Evolutionary conservation across 2,329 filamentous ascomycete species (phyloP).

Genomic region (Fusarium succisae): DNA sequence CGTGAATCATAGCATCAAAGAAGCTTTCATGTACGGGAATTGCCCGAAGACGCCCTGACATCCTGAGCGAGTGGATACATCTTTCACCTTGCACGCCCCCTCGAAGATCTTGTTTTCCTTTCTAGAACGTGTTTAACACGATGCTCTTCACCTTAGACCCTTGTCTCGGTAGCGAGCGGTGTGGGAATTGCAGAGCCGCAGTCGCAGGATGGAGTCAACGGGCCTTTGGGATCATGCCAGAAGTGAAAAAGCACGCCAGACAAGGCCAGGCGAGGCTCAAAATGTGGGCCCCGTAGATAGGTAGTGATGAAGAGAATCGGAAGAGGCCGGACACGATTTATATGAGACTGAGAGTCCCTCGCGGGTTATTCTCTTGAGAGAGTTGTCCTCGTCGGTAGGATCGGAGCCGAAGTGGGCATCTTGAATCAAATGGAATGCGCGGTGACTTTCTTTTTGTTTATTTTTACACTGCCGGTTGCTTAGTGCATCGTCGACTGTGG

Average conservation of each 20-base stretch:
- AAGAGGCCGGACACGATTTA: slow-evolving; percentile 30
- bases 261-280: neutral
- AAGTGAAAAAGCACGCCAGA: slow-evolving; percentile 22
- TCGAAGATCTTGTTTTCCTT: neutral
- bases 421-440: slow-evolving; percentile 1
- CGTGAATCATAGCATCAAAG: neutral
- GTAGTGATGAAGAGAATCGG: slow-evolving; percentile 26
- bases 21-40: slow-evolving; percentile 29
- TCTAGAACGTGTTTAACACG: slow-evolving; percentile 9
- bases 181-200: slow-evolving; percentile 28
- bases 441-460: slow-evolving; percentile 12
- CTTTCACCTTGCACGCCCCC: slow-evolving; percentile 6
- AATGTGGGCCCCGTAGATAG: slow-evolving; percentile 19
- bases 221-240: slow-evolving; percentile 29
- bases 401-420: slow-evolving; percentile 36
- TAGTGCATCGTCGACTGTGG: slow-evolving; percentile 1
- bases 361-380: slow-evolving; percentile 23
- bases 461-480: neutral
- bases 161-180: slow-evolving; percentile 24
- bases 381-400: neutral
- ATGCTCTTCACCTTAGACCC: slow-evolving; percentile 21
- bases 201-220: neutral
- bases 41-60: slow-evolving; percentile 30
- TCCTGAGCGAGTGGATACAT: slow-evolving; percentile 16
- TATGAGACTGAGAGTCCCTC: neutral